These are phyloP conservation scores for Colletotrichum chlorophyti DNA, from an alignment of 2,329 filamentous ascomycete species.

Conservation along the genomic window DNA sequence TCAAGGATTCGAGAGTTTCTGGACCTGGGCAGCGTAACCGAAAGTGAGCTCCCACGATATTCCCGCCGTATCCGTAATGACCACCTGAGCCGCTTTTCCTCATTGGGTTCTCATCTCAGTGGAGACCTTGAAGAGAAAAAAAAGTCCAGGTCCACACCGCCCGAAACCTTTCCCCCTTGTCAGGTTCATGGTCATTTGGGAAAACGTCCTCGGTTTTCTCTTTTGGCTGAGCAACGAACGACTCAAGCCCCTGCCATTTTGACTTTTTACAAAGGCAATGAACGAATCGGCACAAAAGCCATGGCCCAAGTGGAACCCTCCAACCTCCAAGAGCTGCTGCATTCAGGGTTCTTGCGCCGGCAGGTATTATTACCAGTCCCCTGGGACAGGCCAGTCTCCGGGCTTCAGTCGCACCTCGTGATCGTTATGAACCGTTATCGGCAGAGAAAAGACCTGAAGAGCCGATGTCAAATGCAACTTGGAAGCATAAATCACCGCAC, in stretches of 20 bases:
- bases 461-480: no score
- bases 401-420: background rate
- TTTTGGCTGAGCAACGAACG: conserved; percentile 25
- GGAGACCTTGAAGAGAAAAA: conserved; percentile 5
- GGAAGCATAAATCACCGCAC: no score
- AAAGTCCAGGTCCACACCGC: background rate
- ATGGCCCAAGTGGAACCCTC: conserved; percentile 7
- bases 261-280: background rate
- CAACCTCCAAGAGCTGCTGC: conserved; percentile 5
- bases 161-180: background rate
- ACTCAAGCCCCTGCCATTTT: background rate
- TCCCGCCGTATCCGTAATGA: conserved; percentile 13
- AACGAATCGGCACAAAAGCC: conserved; percentile 20
- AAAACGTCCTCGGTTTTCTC: background rate
- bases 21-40: conserved; percentile 10
- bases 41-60: conserved; percentile 5
- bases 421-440: background rate
- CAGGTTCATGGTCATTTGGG: background rate
- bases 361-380: conserved; percentile 9
- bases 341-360: background rate
- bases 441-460: no score
- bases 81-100: conserved; percentile 21
- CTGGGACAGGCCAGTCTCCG: background rate
- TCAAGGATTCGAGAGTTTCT: background rate
- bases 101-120: conserved; percentile 21